Evolutionary conservation across 139 green algal species (phyloP), one percentile per base, ranked within the genome.

Genomic region (Volvox africanus): DNA sequence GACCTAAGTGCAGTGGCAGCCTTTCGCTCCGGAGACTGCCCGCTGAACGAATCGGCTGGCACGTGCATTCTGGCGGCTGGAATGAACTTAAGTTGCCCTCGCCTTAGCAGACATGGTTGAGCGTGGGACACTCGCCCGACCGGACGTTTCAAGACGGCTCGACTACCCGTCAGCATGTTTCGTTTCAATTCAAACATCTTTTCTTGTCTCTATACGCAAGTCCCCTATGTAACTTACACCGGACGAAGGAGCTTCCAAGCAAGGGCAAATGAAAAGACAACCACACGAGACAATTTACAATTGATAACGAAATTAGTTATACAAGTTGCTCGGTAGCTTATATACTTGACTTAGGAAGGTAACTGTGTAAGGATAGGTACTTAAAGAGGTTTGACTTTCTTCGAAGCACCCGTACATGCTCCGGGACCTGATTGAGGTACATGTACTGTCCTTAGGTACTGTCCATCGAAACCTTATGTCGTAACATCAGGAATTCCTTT

Each of bases 31-130:
- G 86, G 86, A 11, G 18, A 44, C 36, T 79, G 30, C 0, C 85
- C 69, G 13, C 13, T n/a, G n/a, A 89, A 82, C 0, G 28, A 55
- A 17, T 89, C 85, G 2, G 83, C 65, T 50, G 83, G 83, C 11
- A 89, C 67, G 33, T 81, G 36, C 83, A 89, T 89, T 1, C 83
- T n/a, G 11, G 83, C 83, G 26, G 24, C 37, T 61, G 55, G 28
- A 30, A 16, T n/a, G 0, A 86, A n/a, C 37, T 35, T 84, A 28
- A 36, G 68, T 19, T 22, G 44, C 37, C 14, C 36, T 22, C 32
- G 77, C 71, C 22, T 26, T 55, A 55, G 65, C 5, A 28, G 65
- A 12, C 65, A 73, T 28, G 65, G 65, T 12, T 73, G 65, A 24
- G 24, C 65, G 65, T 26, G 65, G 6, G 24, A 12, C 65, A 24